A percentile compares a stretch with the other conserved stretches of the same genome.
These are phyloP conservation scores for Oxyria digyna DNA, from an alignment of 148 eudicot species.

Conservation along the genomic window DNA sequence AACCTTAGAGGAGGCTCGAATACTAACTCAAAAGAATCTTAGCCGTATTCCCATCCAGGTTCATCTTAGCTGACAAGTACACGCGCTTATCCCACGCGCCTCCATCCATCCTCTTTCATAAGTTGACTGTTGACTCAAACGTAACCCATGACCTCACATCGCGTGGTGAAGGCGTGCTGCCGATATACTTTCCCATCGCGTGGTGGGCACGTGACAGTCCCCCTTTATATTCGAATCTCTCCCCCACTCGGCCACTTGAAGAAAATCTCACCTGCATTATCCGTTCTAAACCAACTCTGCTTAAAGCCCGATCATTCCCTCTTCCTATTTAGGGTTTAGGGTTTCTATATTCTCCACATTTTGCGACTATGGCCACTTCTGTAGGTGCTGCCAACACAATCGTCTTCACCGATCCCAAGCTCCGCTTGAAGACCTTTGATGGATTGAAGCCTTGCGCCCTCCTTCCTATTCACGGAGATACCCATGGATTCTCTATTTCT, in stretches of 20 bases:
- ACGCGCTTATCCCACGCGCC: background rate
- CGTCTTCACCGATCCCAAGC: conserved; percentile 31
- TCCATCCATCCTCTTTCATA: background rate
- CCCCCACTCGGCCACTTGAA: conserved; percentile 1
- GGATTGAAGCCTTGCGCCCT: conserved; percentile 31
- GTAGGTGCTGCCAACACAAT: conserved; percentile 37
- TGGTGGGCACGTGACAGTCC: background rate
- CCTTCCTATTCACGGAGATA: conserved; percentile 16
- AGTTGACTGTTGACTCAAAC: background rate
- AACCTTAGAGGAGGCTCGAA: too few species aligned
- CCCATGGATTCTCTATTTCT: conserved; percentile 23
- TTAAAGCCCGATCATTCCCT: background rate
- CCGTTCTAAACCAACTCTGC: background rate
- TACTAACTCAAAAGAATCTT: background rate
- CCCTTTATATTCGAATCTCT: background rate
- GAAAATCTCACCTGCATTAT: background rate
- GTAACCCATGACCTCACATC: background rate
- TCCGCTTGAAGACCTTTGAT: conserved; percentile 32
- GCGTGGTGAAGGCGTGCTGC: background rate
- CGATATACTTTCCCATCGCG: background rate
- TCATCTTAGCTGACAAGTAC: background rate
- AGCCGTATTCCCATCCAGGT: background rate
- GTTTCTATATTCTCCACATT: background rate
- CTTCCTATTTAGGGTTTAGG: background rate
- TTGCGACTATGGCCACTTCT: conserved; percentile 41